These are phyloP conservation scores for Eucalyptus tenuipes DNA, from an alignment of 345 rosid species.

Conservation along the genomic window DNA sequence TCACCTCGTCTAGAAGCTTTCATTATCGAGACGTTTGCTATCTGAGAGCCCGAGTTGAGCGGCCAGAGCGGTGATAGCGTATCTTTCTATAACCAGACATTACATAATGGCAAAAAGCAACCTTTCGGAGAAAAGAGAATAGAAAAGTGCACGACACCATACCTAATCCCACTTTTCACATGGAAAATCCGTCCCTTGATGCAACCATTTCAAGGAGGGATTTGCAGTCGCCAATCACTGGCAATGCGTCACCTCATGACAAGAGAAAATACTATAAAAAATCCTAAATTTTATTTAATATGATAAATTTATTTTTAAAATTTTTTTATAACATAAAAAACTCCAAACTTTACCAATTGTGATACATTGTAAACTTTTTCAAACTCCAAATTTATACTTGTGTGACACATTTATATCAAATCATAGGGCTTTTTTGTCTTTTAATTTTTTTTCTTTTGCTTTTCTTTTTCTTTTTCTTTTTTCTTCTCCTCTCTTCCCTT, in stretches of 20 bases:
- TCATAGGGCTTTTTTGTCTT: no score
- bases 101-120: neutral
- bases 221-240: neutral
- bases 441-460: rapidly evolving
- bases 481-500: no score
- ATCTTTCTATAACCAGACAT: neutral
- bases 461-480: no score
- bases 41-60: neutral
- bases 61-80: neutral
- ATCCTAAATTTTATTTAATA: no score
- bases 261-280: rapidly evolving
- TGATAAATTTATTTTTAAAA: rapidly evolving
- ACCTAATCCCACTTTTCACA: neutral
- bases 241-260: rapidly evolving
- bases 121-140: neutral
- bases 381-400: rapidly evolving
- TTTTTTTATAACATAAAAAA: no score
- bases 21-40: neutral
- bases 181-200: neutral
- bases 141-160: neutral
- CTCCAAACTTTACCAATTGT: rapidly evolving
- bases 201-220: neutral
- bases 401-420: rapidly evolving
- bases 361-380: rapidly evolving
- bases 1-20: neutral